Base-by-base conservation (phyloP, 169 alveolate genomes). In the Plasmodium reichenowi region DNA sequence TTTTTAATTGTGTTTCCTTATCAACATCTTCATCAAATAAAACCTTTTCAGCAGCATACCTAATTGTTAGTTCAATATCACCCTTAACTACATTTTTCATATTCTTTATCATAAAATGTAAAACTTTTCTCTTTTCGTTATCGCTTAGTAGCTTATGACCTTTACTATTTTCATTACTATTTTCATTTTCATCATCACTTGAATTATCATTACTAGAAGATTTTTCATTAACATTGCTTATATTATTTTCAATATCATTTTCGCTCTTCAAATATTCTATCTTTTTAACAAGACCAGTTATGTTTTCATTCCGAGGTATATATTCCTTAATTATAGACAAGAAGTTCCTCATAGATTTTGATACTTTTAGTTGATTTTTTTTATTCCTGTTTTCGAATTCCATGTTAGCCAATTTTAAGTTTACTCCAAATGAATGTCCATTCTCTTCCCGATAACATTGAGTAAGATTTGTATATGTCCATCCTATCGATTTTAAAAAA, bases 401-500 rank as follows among this genome's bases (percentile, higher is more conserved):
- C 7, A 88, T 47, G 63, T 88, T 91, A 1, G 95, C 54, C 6
- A 72, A 15, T 6, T 95, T 32, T 38, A 95, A 88, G 4, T 95
- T 95, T 47, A 93, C 66, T 0, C 96, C 96, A 93, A 91, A 73
- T 24, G 92, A 47, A 3, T 94, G 88, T 22, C 94, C 89, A 13
- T 90, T 91, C 38, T 93, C 95, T n/a, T 93, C 94, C 22, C 92
- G 83, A 74, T 50, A 93, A 1, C 83, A 47, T 17, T 87, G 86
- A 20, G 94, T 93, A 4, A 91, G 73, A 78, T 93, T 93, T 59
- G 88, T 93, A 63, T 93, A 93, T 1, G 66, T 93, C 96, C 96
- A 93, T 2, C 96, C 96, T n/a, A 93, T 90, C n/a, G 96, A 93
- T 64, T 89, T 92, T 43, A 93, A 88, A 76, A 93, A 38, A 32